Evolutionary conservation across 2,329 filamentous ascomycete species (phyloP), one percentile per base, ranked within the genome.

Genomic region (Aspergillus sp.): DNA sequence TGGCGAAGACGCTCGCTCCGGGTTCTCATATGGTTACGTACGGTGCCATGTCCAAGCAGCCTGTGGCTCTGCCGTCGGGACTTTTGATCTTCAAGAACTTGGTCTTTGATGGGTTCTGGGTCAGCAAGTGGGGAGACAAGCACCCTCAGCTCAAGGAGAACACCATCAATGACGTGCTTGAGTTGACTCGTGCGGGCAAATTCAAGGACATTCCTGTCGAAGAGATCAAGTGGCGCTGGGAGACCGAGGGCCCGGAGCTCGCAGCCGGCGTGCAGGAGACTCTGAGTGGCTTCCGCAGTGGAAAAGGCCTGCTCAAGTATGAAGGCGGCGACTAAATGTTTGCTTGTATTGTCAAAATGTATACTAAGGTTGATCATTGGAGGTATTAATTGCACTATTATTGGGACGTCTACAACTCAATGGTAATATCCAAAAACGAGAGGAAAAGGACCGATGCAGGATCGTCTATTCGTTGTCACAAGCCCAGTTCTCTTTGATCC

Each of bases 41-140:
- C 68, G 94, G 94, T 21, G 93, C 89, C 47, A 99, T 99, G 94
- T 86, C 89, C 31, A 89, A 88, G 69, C 87, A 96, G 76, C 92
- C 93, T 0, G 81, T 97, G 21, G 80, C 82, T 5, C 74, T 97
- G 56, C 91, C 93, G 0, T 88, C 92, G 0, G 89, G 88, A 0
- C 78, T 95, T 61, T 78, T 97, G 54, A 99, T 99, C 63, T 99
- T 99, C 78, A 94, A 93, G 72, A 86, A 97, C 63, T 80, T 97
- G 48, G 81, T 84, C 47, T 96, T 97, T 66, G 82, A 89, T 56
- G 95, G 94, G 4, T 99, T 97, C 73, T 99, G 94, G 94, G 85
- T 97, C 20, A 94, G 88, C 67, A 85, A 81, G 55, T 97, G 94
- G 93, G 90, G 88, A 45, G 87, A 92, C 67, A 76, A 80, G 57